Evolutionary conservation across 306 rosid species (phyloP).

Genomic region (Cucurbita moschata): DNA sequence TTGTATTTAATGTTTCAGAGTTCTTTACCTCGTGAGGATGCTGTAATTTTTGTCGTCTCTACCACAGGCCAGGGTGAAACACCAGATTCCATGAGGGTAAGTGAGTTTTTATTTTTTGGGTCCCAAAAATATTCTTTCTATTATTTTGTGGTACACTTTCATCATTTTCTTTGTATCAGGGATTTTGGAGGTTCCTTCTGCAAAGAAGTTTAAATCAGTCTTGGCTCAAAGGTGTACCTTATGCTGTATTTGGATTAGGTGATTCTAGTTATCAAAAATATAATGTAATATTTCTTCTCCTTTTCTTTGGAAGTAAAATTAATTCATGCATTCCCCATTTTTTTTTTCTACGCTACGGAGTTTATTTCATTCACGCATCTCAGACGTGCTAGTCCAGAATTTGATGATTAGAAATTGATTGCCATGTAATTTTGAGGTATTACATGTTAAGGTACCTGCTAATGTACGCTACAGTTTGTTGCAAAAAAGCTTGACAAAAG

Average conservation of each 20-base stretch:
- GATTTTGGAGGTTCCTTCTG: conserved; percentile 73
- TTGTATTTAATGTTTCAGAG: conserved; percentile 26
- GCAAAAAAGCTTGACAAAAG: conserved; percentile 93
- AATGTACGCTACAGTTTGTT: conserved; percentile 48
- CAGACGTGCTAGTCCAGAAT: not conserved
- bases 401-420: not conserved
- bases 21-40: conserved; percentile 39
- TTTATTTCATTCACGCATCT: not conserved
- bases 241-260: conserved; percentile 84
- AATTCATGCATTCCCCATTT: not conserved
- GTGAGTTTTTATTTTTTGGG: not conserved
- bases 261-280: conserved; percentile 84
- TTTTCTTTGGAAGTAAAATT: not conserved
- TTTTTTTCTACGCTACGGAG: not conserved
- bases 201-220: conserved; percentile 50
- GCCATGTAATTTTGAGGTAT: not conserved
- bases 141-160: not conserved
- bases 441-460: not conserved
- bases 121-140: not conserved
- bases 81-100: conserved; percentile 85
- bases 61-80: conserved; percentile 96
- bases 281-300: conserved; percentile 46
- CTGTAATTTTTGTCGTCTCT: conserved; percentile 76
- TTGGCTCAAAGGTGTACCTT: conserved; percentile 64
- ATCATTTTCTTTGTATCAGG: conserved; percentile 25